Conservation (phyloP, 108 stramenopile species). For the Epipyxis sp. region DNA sequence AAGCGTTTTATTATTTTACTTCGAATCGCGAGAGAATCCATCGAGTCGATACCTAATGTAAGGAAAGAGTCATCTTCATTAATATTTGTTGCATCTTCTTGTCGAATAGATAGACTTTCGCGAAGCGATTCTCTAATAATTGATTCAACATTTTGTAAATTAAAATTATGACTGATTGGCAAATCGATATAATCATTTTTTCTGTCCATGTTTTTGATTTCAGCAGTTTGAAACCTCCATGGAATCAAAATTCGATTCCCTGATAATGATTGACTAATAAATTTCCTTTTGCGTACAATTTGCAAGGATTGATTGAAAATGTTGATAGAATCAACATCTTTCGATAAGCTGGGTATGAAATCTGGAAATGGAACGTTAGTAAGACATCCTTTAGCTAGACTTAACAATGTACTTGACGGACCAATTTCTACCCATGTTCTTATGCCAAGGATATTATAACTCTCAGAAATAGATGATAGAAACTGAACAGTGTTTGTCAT, state of each 20-base stretch:
- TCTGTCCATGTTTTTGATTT: background rate
- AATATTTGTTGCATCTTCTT: background rate
- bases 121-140: background rate
- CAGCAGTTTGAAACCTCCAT: background rate
- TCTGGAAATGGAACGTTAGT: background rate
- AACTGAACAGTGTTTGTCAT: conserved; percentile 42
- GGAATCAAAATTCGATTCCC: background rate
- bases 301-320: background rate
- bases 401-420: background rate
- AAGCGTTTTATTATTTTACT: background rate
- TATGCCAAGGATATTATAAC: background rate
- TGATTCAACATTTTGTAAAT: background rate
- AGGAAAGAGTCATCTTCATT: background rate
- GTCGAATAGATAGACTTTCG: background rate
- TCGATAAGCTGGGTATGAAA: too few relatives aligned
- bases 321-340: background rate
- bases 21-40: conserved; percentile 1
- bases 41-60: conserved; percentile 8
- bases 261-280: background rate
- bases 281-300: background rate
- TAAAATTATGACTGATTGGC: background rate
- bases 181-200: too few relatives aligned
- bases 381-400: background rate
- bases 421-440: conserved; percentile 41
- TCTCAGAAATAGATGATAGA: conserved; percentile 38